Conservation (phyloP, 2,329 filamentous ascomycete genomes). For the Dendryphion nanum region DNA sequence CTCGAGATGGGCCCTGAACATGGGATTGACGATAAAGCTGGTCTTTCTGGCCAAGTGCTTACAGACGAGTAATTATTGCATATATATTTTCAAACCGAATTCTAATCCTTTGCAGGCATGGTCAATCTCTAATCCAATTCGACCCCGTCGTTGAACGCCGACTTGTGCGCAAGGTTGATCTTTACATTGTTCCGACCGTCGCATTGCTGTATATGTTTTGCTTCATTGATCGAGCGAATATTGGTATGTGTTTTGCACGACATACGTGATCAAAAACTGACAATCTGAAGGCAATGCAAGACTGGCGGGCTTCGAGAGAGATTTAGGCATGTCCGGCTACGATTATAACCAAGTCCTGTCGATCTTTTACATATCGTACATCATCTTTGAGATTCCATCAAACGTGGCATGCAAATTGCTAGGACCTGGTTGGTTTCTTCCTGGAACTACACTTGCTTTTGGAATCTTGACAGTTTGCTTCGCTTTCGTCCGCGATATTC, state of each 20-base stretch:
- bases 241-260: conserved; percentile 1
- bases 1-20: neutral
- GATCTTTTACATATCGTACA: neutral
- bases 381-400: neutral
- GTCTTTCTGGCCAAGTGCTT: neutral
- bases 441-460: neutral
- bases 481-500: neutral
- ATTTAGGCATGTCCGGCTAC: neutral
- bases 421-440: conserved; percentile 1
- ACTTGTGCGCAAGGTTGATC: neutral
- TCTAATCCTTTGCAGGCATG: neutral
- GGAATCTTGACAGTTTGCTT: neutral
- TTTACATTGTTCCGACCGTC: neutral
- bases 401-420: conserved; percentile 1
- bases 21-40: neutral
- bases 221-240: conserved; percentile 1
- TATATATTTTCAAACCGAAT: neutral
- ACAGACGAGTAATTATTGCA: neutral
- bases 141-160: neutral
- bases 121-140: neutral
- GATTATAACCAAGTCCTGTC: neutral
- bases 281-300: neutral
- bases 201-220: neutral
- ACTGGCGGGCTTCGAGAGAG: neutral
- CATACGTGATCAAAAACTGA: neutral